Percentiles rank a stretch among this genome's conserved stretches.
These are phyloP conservation scores for Trypethelium eluteriae DNA, from an alignment of 495 filamentous ascomycete species.

Conservation along the genomic window DNA sequence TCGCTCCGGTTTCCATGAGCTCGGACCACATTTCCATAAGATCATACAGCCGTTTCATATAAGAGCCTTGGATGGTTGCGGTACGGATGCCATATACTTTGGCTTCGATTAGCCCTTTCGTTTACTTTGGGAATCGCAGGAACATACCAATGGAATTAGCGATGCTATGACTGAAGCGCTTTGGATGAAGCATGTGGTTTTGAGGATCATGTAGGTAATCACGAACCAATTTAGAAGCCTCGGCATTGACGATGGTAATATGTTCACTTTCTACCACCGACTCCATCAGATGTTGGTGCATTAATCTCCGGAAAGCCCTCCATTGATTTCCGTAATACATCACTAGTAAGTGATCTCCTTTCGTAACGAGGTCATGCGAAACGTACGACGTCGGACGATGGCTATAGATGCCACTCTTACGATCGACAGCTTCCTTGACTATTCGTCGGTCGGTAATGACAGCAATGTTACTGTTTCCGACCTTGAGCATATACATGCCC, in stretches of 20 bases:
- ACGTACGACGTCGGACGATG: slow-evolving; percentile 43
- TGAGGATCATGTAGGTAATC: slow-evolving; percentile 39
- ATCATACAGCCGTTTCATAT: slow-evolving; percentile 39
- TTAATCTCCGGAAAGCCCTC: slow-evolving; percentile 38
- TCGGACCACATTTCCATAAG: slow-evolving; percentile 45
- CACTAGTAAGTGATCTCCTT: slow-evolving; percentile 40
- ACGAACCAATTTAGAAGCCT: slow-evolving; percentile 40
- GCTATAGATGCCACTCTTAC: slow-evolving; percentile 39
- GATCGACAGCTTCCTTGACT: slow-evolving; percentile 42
- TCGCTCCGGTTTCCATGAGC: slow-evolving; percentile 44
- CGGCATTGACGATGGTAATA: slow-evolving; percentile 40
- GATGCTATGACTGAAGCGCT: slow-evolving; percentile 36
- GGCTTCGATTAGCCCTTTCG: slow-evolving; percentile 14
- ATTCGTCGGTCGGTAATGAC: slow-evolving; percentile 38
- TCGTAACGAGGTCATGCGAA: slow-evolving; percentile 34
- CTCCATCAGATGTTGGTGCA: slow-evolving; percentile 39
- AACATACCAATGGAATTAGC: slow-evolving; percentile 35
- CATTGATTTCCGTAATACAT: slow-evolving; percentile 40
- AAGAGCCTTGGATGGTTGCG: slow-evolving; percentile 25
- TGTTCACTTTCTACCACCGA: slow-evolving; percentile 40
- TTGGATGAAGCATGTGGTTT: slow-evolving; percentile 41
- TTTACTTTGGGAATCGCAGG: slow-evolving; percentile 10
- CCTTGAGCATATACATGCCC: slow-evolving; percentile 40
- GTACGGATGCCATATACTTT: slow-evolving; percentile 43
- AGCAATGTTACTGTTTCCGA: slow-evolving; percentile 33